Percentiles rank a stretch among this genome's conserved stretches.
phyloP scores from a whole-genome alignment of 2,329 filamentous ascomycete genomes.

The Fusarium newnesense region DNA sequence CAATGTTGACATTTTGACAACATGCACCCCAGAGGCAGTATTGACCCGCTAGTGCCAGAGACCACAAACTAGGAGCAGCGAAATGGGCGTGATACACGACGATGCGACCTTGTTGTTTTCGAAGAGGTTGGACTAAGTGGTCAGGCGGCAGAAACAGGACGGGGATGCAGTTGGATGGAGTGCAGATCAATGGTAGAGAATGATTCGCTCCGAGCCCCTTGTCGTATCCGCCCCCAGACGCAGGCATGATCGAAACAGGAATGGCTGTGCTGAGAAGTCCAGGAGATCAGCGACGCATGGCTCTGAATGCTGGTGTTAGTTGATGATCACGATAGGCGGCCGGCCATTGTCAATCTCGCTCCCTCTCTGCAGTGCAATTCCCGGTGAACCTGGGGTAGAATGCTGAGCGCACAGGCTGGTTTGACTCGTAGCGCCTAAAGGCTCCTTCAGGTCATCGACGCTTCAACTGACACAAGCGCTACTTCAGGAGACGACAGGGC shows the following conservation, averaged over 20 bases:
- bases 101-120: slow-evolving; percentile 21
- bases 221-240: slow-evolving; percentile 30
- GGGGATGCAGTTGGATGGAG: slow-evolving; percentile 36
- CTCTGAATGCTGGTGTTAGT: slow-evolving; percentile 16
- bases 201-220: slow-evolving; percentile 37
- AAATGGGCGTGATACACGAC: slow-evolving; percentile 28
- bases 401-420: slow-evolving; percentile 29
- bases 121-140: slow-evolving; percentile 40
- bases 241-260: slow-evolving; percentile 37
- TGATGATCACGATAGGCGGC: slow-evolving; percentile 34
- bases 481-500: slow-evolving; percentile 15
- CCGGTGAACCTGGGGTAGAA: slow-evolving; percentile 24
- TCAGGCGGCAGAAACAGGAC: slow-evolving; percentile 43
- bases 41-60: slow-evolving; percentile 21
- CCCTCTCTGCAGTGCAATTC: slow-evolving; percentile 13
- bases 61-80: slow-evolving; percentile 3
- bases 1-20: slow-evolving; percentile 7
- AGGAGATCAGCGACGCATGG: slow-evolving; percentile 35
- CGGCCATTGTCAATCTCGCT: slow-evolving; percentile 21
- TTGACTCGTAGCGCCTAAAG: slow-evolving; percentile 20
- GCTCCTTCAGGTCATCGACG: slow-evolving; percentile 16
- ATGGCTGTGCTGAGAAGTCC: slow-evolving; percentile 22
- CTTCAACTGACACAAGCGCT: slow-evolving; percentile 33
- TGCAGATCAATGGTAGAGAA: slow-evolving; percentile 21
- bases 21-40: slow-evolving; percentile 26